Evolutionary conservation across 257 asterid species (phyloP).

Genomic region (Pogostemon cablin): DNA sequence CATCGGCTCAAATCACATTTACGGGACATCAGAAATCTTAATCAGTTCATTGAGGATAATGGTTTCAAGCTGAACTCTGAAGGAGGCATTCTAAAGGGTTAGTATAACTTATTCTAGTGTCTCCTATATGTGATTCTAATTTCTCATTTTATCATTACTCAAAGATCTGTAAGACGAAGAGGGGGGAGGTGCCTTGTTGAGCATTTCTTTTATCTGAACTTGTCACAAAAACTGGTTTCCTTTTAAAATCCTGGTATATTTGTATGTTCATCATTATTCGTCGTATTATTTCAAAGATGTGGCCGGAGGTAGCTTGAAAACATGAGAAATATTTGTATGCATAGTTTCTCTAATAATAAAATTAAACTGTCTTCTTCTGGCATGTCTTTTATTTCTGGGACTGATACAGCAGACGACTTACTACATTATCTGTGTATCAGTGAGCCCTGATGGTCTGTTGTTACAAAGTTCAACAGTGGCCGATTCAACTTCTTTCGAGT

Average conservation of each 20-base stretch:
- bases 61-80: constrained; percentile 89
- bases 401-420: constrained; percentile 20
- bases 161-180: neutral
- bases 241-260: neutral
- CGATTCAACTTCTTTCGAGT: constrained; percentile 68
- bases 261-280: neutral
- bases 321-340: neutral
- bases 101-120: constrained; percentile 31
- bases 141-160: neutral
- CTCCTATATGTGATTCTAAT: neutral
- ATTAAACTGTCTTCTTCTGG: neutral
- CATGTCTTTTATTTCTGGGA: neutral
- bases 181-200: too few species aligned
- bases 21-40: constrained; percentile 54
- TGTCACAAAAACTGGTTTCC: neutral
- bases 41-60: constrained; percentile 75
- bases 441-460: constrained; percentile 94
- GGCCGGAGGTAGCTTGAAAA: neutral
- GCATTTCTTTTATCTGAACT: neutral
- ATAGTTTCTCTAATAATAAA: neutral
- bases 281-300: neutral
- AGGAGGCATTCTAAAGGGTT: constrained; percentile 91
- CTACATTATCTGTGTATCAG: constrained; percentile 43
- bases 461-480: constrained; percentile 97
- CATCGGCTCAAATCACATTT: constrained; percentile 79